Conservation (phyloP, 139 green algal genomes). For the Tetratostichococcus sp. region DNA sequence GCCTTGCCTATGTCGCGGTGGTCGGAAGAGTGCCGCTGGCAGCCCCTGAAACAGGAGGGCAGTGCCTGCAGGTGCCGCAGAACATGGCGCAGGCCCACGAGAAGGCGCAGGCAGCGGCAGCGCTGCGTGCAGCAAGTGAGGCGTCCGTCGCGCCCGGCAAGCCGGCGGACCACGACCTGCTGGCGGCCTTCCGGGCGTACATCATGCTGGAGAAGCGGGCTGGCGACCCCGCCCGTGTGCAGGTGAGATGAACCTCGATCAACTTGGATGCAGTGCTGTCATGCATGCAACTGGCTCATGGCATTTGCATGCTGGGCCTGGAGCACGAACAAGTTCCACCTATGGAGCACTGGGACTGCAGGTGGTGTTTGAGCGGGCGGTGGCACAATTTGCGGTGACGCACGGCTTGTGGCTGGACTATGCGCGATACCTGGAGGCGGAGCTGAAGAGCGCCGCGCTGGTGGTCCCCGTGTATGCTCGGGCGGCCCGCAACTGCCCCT, state of each 20-base stretch:
- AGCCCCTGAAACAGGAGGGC: no score
- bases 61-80: constrained; percentile 11
- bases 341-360: constrained; percentile 13
- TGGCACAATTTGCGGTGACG: constrained; percentile 78
- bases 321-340: no score
- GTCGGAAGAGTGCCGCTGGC: no score
- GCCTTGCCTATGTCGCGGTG: no score
- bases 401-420: constrained; percentile 78
- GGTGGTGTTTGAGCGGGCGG: constrained; percentile 71
- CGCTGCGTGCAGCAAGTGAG: constrained; percentile 52
- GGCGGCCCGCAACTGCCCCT: constrained; percentile 80
- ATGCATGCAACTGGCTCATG: no score
- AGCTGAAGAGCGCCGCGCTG: constrained; percentile 22
- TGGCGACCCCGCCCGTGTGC: constrained; percentile 47
- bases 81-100: constrained; percentile 28
- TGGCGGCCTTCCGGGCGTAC: constrained; percentile 76
- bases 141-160: constrained; percentile 29
- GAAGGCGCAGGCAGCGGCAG: constrained; percentile 37
- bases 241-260: constrained; percentile 23
- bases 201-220: constrained; percentile 49
- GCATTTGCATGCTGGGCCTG: no score
- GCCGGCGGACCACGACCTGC: constrained; percentile 41
- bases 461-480: constrained; percentile 51
- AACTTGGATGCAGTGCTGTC: no score
- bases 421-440: constrained; percentile 55